Base-by-base conservation (phyloP, 306 rosid species). In the Mucuna pruriens region DNA sequence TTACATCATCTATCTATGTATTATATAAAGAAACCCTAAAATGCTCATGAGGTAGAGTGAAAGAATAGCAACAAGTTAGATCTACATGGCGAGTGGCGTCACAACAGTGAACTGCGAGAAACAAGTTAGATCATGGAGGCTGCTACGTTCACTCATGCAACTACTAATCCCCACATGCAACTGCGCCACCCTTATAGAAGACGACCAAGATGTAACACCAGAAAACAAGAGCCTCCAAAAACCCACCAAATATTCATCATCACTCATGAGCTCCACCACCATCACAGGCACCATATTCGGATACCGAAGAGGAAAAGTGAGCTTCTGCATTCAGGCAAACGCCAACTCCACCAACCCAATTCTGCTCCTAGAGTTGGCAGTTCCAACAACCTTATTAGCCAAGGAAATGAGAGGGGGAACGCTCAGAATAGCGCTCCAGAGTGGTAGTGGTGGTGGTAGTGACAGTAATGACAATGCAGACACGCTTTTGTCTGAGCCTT, bases 51-150 rank as follows among this genome's bases (percentile, higher is more conserved):
- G 20, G 2, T 9, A 20, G 17, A 66, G 0, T 40, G 34, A 11
- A 20, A 67, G 2, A 38, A 67, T 17, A 19, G 34, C 2, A 20
- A 48, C 62, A 77, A 57, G 36, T 20, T 52, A 79, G 54, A 62
- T 71, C 48, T 5, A 72, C 82, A 57, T 87, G 45, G 75, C 61
- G 29, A 71, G 20, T 60, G 82, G 83, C 4, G 86, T 90, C 75
- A 89, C 94, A 74, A 73, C 88, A 17, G 97, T 95, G 12, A 97
- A 92, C 67, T 95, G 98, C 86, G 95, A 95, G 19, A 95, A 93
- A 52, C 95, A 95, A 89, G 99, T 92, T 76, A 89, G 97, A 25
- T 92, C 99, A 55, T 95, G 97, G 97, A 86, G 91, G 77, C 84
- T 95, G 15, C 91, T 95, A 20, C 97, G 97, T 62, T 90, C 94